Evolutionary conservation across 768 basidiomycete genomes (phyloP), one percentile per base, ranked within the genome.

Genomic region (Tylopilus sp.): DNA sequence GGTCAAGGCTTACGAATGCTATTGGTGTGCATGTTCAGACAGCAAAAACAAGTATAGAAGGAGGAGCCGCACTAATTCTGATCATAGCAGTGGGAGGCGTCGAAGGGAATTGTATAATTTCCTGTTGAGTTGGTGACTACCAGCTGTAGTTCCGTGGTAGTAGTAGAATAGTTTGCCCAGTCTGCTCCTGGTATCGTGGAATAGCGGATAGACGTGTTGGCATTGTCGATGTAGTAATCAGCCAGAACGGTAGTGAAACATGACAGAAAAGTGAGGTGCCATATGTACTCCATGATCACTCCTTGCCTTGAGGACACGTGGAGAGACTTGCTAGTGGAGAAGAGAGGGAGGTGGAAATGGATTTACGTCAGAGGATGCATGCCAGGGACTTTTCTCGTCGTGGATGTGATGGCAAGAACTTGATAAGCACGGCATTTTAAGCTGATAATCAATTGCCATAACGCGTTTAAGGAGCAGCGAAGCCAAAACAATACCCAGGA

Each of bases 181-280:
- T 55, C 59, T 23, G 55, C 40, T 10, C 12, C 20, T 25, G 63
- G 45, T 5, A 59, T 36, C 52, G 52, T 51, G 17, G 61, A 31
- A 41, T 64, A 65, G 17, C 17, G 0, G 23, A 64, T 36, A 11
- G 64, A 64, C 17, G 53, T 31, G 18, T 65, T 57, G 21, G 61
- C 51, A 36, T 65, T 64, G 51, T 66, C 64, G 18, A 61, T 44
- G 33, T 58, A 30, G 45, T 61, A 65, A 31, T 67, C 51, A 21
- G 61, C 64, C 50, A 47, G 42, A 13, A 51, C 59, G 28, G 42
- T 13, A 6, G 54, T 53, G 7, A 53, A 51, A 38, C 64, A 26
- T 18, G 64, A 43, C 2, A 66, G 21, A 30, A 25, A n/a, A 8
- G 12, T 22, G 18, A 54, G 20, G 39, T 33, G 51, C 44, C 46